phyloP scores from a whole-genome alignment of 106 monocot genomes.

The Hemerocallis citrina region DNA sequence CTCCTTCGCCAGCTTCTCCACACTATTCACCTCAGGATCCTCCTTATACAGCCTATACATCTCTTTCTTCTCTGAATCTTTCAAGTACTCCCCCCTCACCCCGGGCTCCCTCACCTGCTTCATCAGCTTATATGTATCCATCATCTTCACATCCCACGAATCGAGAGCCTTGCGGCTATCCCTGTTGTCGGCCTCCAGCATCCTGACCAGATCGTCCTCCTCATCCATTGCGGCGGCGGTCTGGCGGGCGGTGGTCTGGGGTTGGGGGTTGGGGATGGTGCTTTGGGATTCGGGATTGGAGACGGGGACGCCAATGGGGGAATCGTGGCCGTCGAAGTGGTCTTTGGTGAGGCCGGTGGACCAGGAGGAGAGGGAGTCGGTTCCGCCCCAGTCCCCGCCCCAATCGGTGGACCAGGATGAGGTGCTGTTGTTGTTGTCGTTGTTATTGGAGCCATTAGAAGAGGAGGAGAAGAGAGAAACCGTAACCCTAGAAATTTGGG shows the following conservation, averaged over 20 bases:
- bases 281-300: neutral
- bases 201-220: constrained; percentile 35
- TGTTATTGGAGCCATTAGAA: constrained; percentile 4
- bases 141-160: constrained; percentile 51
- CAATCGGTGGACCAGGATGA: constrained; percentile 19
- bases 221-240: constrained; percentile 33
- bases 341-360: constrained; percentile 73
- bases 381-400: constrained; percentile 59
- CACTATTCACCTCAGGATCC: constrained; percentile 59
- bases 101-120: constrained; percentile 96
- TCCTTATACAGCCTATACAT: constrained; percentile 88
- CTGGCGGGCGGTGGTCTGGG: neutral
- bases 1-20: constrained; percentile 86
- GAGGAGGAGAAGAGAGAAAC: constrained; percentile 19
- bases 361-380: constrained; percentile 67
- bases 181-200: constrained; percentile 38
- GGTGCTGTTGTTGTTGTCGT: constrained; percentile 9
- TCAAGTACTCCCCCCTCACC: constrained; percentile 62
- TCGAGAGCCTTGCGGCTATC: constrained; percentile 46
- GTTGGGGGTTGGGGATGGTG: neutral
- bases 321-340: constrained; percentile 69
- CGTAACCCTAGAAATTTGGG: constrained; percentile 6
- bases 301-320: constrained; percentile 26
- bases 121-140: constrained; percentile 56
- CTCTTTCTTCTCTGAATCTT: constrained; percentile 92